Evolutionary conservation across 257 asterid species (phyloP), one percentile per base, ranked within the genome.

Genomic region (Solanum paucissectum): DNA sequence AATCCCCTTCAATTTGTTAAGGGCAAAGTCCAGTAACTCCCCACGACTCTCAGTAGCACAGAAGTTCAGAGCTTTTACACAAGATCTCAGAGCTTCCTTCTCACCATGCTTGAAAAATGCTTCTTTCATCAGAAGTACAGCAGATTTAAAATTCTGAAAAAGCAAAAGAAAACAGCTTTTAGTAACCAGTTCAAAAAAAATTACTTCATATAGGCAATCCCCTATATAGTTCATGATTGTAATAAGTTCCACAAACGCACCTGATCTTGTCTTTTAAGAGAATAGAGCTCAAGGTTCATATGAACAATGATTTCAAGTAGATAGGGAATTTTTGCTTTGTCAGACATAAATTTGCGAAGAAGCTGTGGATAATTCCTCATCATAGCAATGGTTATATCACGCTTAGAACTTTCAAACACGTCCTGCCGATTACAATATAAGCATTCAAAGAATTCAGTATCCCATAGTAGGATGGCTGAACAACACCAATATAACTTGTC

Each of bases 231-330:
- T 72, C 72, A 84, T 37, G 42, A 68, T 38, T 11, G 23, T 21
- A 89, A 87, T 74, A 33, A 83, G 87, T 52, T 87, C 64, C 77
- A 58, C 60, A 89, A 68, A 40, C 72, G 25, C 82, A 96, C 99
- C 99, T 96, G 98, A 90, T 96, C 98, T 91, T 97, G 96, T 86
- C 98, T 92, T 93, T 96, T 96, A 25, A 93, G 95, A 84, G 99
- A 94, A 95, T 97, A 97, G 72, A 96, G 94, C 91, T 94, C 98
- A 81, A 96, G 98, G 90, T 97, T 93, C 94, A 91, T 93, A 92
- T 92, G 93, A 88, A 91, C 90, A 87, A 96, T 93, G 85, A 95
- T 93, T 91, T 95, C 98, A 82, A 96, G 93, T 82, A 97, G 93
- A 89, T 94, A 94, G 66, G 98, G 91, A 27, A 94, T 91, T 96